Conservation (phyloP, 2,329 filamentous ascomycete genomes). For the Fusarium pininemorale region DNA sequence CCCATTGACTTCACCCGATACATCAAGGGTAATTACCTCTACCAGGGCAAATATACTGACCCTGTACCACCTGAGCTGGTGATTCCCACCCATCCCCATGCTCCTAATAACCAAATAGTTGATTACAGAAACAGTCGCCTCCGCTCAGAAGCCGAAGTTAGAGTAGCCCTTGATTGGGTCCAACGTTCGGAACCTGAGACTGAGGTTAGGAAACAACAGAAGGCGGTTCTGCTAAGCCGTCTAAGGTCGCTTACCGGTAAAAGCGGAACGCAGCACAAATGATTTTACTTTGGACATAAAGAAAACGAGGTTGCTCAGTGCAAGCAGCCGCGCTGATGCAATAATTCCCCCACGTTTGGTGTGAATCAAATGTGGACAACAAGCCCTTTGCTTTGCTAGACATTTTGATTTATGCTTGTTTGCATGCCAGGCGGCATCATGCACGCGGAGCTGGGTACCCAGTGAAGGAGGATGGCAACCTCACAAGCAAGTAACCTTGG, state of each 20-base stretch:
- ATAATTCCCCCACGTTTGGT: slow-evolving; percentile 5
- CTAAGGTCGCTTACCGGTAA: slow-evolving; percentile 27
- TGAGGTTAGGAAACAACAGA: slow-evolving; percentile 34
- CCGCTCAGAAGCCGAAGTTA: slow-evolving; percentile 68
- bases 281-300: slow-evolving; percentile 16
- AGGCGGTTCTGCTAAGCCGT: slow-evolving; percentile 30
- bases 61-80: slow-evolving; percentile 4
- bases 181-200: slow-evolving; percentile 48
- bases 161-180: slow-evolving; percentile 70
- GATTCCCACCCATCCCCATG: slow-evolving; percentile 7
- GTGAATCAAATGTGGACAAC: neutral
- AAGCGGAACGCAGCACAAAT: slow-evolving; percentile 2
- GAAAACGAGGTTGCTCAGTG: slow-evolving; percentile 8
- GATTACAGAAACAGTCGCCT: slow-evolving; percentile 54
- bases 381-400: slow-evolving; percentile 8
- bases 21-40: slow-evolving; percentile 24
- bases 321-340: slow-evolving; percentile 12
- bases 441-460: neutral
- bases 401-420: slow-evolving; percentile 16
- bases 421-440: slow-evolving; percentile 12
- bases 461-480: neutral
- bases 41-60: neutral
- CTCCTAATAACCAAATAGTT: slow-evolving; percentile 2
- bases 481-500: neutral
- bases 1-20: slow-evolving; percentile 16